phyloP scores from a whole-genome alignment of 768 basidiomycete species.

The Krasilnikovozyma curviuscula region DNA sequence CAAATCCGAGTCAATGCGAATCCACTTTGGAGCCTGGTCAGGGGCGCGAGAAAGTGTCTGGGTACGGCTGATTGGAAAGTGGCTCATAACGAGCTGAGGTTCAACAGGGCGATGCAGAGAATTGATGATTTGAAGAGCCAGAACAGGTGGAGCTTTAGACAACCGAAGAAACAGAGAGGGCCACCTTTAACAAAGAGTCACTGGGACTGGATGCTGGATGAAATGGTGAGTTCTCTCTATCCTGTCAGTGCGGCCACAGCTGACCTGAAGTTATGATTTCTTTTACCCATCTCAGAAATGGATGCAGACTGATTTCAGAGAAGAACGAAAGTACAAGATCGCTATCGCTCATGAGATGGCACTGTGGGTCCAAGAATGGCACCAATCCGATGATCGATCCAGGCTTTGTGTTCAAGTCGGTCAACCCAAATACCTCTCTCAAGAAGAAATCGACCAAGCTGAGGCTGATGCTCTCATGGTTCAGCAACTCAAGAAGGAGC shows the following conservation, averaged over 20 bases:
- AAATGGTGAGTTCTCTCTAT: slow-evolving; percentile 47
- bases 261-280: neutral
- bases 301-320: slow-evolving; percentile 88
- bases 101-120: slow-evolving; percentile 60
- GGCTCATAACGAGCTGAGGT: slow-evolving; percentile 57
- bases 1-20: slow-evolving; percentile 54
- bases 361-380: slow-evolving; percentile 70
- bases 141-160: slow-evolving; percentile 75
- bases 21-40: slow-evolving; percentile 50
- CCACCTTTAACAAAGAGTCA: slow-evolving; percentile 51
- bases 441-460: neutral
- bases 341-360: slow-evolving; percentile 66
- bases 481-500: slow-evolving; percentile 11
- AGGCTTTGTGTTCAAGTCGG: slow-evolving; percentile 33
- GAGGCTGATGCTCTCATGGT: slow-evolving; percentile 4
- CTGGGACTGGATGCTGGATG: slow-evolving; percentile 90
- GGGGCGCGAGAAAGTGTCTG: slow-evolving; percentile 54
- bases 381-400: slow-evolving; percentile 50
- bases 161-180: slow-evolving; percentile 81
- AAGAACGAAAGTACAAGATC: slow-evolving; percentile 83
- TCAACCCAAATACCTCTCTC: neutral
- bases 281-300: slow-evolving; percentile 45
- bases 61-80: slow-evolving; percentile 68
- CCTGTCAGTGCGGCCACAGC: neutral
- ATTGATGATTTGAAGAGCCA: slow-evolving; percentile 64